These are phyloP conservation scores for Sphaerulina vaccinii DNA, from an alignment of 2,329 filamentous ascomycete genomes.

Conservation along the genomic window DNA sequence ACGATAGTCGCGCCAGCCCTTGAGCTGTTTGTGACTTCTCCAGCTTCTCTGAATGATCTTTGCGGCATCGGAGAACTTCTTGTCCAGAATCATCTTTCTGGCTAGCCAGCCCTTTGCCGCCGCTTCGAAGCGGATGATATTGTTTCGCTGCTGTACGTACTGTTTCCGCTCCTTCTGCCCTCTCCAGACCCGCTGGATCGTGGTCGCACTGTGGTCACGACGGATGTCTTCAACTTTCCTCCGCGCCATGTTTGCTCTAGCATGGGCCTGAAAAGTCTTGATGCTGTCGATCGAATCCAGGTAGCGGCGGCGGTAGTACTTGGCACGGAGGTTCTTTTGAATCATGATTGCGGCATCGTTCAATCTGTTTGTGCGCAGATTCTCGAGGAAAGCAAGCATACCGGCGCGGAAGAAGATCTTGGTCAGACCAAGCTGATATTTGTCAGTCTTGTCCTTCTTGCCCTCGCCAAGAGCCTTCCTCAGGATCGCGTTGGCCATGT, in stretches of 20 bases:
- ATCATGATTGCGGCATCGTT: constrained; percentile 97
- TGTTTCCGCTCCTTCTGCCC: constrained; percentile 84
- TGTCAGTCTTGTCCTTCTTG: constrained; percentile 70
- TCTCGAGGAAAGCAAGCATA: constrained; percentile 97
- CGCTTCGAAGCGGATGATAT: constrained; percentile 85
- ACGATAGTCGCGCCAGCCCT: constrained; percentile 82
- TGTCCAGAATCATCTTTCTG: constrained; percentile 90
- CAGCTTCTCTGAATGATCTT: constrained; percentile 87
- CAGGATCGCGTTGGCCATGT: constrained; percentile 92
- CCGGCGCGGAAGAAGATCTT: constrained; percentile 99
- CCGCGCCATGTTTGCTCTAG: constrained; percentile 75
- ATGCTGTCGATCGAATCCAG: constrained; percentile 82
- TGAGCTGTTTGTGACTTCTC: constrained; percentile 75
- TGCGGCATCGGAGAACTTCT: constrained; percentile 86
- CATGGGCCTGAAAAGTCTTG: constrained; percentile 73
- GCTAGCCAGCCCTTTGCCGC: constrained; percentile 88
- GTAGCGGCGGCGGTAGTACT: constrained; percentile 91
- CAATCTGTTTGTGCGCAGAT: constrained; percentile 81
- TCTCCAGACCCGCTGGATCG: constrained; percentile 92
- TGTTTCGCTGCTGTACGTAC: constrained; percentile 74
- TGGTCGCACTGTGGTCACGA: constrained; percentile 81
- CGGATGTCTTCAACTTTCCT: constrained; percentile 76
- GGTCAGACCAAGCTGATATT: constrained; percentile 94
- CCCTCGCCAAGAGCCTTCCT: constrained; percentile 73
- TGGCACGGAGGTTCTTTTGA: constrained; percentile 94